phyloP scores from a whole-genome alignment of 257 asterid genomes.

The Oldenlandia corymbosa region DNA sequence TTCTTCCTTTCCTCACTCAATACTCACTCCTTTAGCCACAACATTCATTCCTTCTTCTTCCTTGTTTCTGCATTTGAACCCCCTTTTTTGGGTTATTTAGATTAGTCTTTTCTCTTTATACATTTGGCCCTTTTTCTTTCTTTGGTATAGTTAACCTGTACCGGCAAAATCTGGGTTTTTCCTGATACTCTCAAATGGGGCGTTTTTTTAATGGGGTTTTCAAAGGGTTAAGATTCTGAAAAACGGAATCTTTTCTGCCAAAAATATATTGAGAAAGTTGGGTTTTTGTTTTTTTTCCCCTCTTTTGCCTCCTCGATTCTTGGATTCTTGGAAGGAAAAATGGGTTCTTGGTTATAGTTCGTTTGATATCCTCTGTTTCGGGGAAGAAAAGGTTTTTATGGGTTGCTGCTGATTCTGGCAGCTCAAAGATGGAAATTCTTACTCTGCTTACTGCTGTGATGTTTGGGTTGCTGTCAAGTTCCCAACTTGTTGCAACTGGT shows the following conservation, averaged over 20 bases:
- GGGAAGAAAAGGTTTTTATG: slow-evolving; percentile 9
- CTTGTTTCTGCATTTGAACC: background rate
- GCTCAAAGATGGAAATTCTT: slow-evolving; percentile 41
- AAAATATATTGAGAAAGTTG: slow-evolving; percentile 9
- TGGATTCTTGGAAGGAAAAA: background rate
- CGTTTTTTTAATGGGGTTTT: slow-evolving; percentile 13
- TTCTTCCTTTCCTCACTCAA: slow-evolving; percentile 15
- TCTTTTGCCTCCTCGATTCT: background rate
- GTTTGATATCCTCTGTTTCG: slow-evolving; percentile 1
- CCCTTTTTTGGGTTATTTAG: background rate
- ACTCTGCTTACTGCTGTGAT: slow-evolving; percentile 36
- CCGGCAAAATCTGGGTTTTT: no score
- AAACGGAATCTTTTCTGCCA: slow-evolving; percentile 4
- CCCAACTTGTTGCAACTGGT: slow-evolving; percentile 35
- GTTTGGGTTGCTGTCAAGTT: slow-evolving; percentile 43
- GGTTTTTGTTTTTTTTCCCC: slow-evolving; percentile 1
- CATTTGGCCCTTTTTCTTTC: slow-evolving; percentile 8
- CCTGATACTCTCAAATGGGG: slow-evolving; percentile 18
- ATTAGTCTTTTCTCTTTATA: slow-evolving; percentile 8
- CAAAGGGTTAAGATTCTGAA: slow-evolving; percentile 4
- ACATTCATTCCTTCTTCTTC: background rate
- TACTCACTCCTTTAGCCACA: slow-evolving; percentile 4
- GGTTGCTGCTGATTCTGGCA: slow-evolving; percentile 7
- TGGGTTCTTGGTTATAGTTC: slow-evolving; percentile 11
- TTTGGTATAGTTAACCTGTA: no score